These are phyloP conservation scores for Mesembryanthemum crystallinum DNA, from an alignment of 148 eudicot genomes.

Conservation along the genomic window DNA sequence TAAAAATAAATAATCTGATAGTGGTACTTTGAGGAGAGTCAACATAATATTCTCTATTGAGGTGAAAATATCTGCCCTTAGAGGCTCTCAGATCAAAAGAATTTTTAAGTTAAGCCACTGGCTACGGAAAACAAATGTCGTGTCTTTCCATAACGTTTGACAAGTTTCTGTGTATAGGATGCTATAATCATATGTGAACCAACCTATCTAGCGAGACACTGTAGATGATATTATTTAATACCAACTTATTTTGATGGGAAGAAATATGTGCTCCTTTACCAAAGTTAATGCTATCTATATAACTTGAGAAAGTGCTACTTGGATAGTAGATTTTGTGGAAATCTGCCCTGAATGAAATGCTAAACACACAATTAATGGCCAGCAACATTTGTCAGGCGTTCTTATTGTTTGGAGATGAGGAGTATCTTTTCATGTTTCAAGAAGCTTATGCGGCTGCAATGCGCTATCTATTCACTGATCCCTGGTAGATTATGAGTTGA, in stretches of 20 bases:
- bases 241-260: background rate
- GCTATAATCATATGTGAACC: background rate
- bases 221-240: background rate
- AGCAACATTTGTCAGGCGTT: slow-evolving; percentile 54
- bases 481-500: slow-evolving; percentile 56
- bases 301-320: background rate
- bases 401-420: slow-evolving; percentile 92
- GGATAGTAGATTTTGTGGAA: background rate
- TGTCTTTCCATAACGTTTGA: background rate
- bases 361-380: slow-evolving; percentile 7
- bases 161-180: background rate
- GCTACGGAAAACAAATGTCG: background rate
- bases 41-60: background rate
- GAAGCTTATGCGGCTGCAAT: slow-evolving; percentile 97
- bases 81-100: background rate
- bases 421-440: slow-evolving; percentile 90
- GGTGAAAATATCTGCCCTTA: background rate
- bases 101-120: background rate
- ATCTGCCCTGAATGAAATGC: slow-evolving; percentile 15
- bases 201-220: background rate
- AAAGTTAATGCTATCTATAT: background rate
- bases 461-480: slow-evolving; percentile 83
- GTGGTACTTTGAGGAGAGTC: background rate
- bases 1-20: background rate
- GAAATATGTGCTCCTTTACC: background rate